Percentiles rank a stretch among this genome's conserved stretches.
phyloP scores from a whole-genome alignment of 305 asterid genomes.

The Solanum hybrid region DNA sequence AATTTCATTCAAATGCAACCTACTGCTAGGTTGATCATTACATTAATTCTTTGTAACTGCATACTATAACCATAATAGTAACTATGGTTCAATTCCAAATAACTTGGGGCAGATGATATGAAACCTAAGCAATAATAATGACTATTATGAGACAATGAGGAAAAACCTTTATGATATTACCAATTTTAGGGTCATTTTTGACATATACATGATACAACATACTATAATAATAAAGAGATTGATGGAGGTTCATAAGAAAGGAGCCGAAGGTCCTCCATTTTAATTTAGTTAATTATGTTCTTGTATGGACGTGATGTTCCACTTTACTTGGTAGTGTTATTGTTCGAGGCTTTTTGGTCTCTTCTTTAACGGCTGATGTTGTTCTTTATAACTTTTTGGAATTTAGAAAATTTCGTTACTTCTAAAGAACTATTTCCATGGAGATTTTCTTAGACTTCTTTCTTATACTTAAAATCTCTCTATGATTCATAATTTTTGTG shows the following conservation, averaged over 20 bases:
- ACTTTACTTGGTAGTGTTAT: neutral
- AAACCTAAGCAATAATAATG: neutral
- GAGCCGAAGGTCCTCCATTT: neutral
- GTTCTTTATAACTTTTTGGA: neutral
- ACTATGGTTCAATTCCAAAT: neutral
- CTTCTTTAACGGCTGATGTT: neutral
- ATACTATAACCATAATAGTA: no score
- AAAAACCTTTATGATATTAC: neutral
- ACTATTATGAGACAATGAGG: neutral
- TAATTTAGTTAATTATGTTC: neutral
- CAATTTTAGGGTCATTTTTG: neutral
- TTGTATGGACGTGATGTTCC: neutral
- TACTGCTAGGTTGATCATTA: neutral
- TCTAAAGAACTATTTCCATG: neutral
- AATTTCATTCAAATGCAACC: neutral
- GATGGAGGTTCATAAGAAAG: neutral
- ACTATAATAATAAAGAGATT: neutral
- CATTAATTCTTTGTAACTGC: neutral
- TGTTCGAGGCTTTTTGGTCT: neutral
- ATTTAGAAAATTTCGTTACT: no score
- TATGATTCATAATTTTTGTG: neutral
- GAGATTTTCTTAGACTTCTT: neutral
- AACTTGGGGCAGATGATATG: neutral
- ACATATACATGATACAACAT: neutral
- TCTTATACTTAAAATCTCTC: neutral